Evolutionary conservation across 2,329 filamentous ascomycete species (phyloP).

Genomic region (Venturia effusa): DNA sequence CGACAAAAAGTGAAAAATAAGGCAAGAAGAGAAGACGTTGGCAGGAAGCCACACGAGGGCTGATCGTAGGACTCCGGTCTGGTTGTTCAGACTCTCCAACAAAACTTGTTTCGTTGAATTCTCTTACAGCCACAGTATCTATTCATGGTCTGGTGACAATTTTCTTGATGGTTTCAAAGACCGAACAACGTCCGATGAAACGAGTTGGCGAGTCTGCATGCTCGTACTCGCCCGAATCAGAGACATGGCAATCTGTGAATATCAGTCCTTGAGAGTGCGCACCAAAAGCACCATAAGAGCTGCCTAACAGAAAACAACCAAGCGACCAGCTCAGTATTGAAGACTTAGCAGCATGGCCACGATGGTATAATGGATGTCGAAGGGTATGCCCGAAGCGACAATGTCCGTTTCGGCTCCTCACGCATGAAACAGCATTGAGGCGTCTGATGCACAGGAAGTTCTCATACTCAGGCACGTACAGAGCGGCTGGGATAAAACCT

Average conservation of each 20-base stretch:
- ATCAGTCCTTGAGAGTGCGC: too few relatives aligned
- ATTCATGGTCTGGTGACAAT: neutral
- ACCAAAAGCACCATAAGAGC: neutral
- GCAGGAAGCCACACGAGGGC: neutral
- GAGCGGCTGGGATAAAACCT: too few relatives aligned
- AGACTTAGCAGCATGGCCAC: neutral
- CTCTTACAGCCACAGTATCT: neutral
- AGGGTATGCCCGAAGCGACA: neutral
- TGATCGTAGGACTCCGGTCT: neutral
- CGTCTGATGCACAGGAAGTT: neutral
- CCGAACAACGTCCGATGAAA: neutral
- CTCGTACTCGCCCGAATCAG: neutral
- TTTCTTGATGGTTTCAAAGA: neutral
- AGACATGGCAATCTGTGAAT: neutral
- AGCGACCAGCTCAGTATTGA: neutral
- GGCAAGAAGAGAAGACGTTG: neutral
- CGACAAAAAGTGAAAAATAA: neutral
- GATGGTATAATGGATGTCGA: neutral
- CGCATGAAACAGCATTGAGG: neutral
- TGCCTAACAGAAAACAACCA: neutral
- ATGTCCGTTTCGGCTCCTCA: neutral
- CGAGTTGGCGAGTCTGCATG: neutral
- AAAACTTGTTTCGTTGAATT: neutral
- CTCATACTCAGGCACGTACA: neutral
- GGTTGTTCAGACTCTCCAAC: neutral